Conservation (phyloP, 805 yeast genomes). For the Ascoidea tarda region DNA sequence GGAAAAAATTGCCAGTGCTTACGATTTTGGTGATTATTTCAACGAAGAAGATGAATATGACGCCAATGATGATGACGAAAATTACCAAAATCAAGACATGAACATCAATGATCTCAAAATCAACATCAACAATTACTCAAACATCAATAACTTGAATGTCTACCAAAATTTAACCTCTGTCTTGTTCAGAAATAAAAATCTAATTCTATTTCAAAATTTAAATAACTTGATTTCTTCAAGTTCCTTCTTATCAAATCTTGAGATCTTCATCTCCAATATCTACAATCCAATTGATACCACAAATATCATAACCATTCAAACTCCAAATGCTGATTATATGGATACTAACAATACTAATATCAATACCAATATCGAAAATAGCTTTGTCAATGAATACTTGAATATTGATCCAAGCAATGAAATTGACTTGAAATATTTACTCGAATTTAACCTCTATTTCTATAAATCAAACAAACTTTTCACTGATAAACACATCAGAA, state of each 20-base stretch:
- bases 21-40: too few relatives aligned
- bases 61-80: too few relatives aligned
- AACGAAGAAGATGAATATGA: too few relatives aligned
- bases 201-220: not conserved
- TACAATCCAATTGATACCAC: not conserved
- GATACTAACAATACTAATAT: too few relatives aligned
- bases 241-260: not conserved
- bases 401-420: too few relatives aligned
- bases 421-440: not conserved
- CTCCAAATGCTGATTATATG: not conserved
- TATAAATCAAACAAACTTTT: too few relatives aligned
- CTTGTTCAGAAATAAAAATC: too few relatives aligned
- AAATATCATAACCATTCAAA: not conserved
- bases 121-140: not conserved
- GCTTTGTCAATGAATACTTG: not conserved
- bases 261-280: too few relatives aligned
- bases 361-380: not conserved
- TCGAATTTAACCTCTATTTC: not conserved
- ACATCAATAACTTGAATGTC: too few relatives aligned
- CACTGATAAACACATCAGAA: not conserved
- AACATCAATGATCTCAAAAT: too few relatives aligned
- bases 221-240: not conserved
- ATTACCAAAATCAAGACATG: too few relatives aligned
- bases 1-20: too few relatives aligned
- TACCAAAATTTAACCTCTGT: not conserved